Base-by-base conservation (phyloP, 805 yeast genomes). In the Candida peoriensis region DNA sequence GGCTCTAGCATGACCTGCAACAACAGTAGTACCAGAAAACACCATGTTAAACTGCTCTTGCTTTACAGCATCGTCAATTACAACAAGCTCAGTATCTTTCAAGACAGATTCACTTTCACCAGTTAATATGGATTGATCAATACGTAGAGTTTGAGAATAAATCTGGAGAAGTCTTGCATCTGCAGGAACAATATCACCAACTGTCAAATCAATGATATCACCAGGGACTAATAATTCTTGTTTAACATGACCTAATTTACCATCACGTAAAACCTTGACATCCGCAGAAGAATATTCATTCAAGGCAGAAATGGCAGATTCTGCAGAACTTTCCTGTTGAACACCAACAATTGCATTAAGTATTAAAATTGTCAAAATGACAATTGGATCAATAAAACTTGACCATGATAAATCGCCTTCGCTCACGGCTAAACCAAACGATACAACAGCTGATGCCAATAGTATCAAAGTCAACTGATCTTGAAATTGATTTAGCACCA, bases 321-420 rank as follows among this genome's bases (percentile, higher is more conserved):
- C 76, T 9, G 76, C 76, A 31, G 68, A 63, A 14, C 62, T 53
- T 46, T 71, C 76, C 46, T 71, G 76, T 24, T 68, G 59, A 24
- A 70, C 72, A 13, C 76, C 76, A 14, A 71, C 72, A 8, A 60
- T 48, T 22, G 74, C 69, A 39, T 71, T 71, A 23, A 71, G 55
- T 5, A 61, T 50, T 5, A 71, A 63, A 26, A 71, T 74, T 28
- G 61, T 55, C 6, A 63, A 66, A 46, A 71, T 71, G 11, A 71
- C 76, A 9, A 58, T 44, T 10, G 62, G 65, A 33, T 60, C 65
- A 12, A 60, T 54, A 41, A 60, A 46, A 13, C 57, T 52, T 10
- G 56, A 37, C 54, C 55, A 52, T 8, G 61, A 52, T 14, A 58
- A 50, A 20, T 54, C 52, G 4, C 53, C 63, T 20, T 51, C 57